A percentile compares a stretch with the other conserved stretches of the same genome.
These are phyloP conservation scores for Diplodia sapinea DNA, from an alignment of 2,329 filamentous ascomycete genomes.

Conservation along the genomic window DNA sequence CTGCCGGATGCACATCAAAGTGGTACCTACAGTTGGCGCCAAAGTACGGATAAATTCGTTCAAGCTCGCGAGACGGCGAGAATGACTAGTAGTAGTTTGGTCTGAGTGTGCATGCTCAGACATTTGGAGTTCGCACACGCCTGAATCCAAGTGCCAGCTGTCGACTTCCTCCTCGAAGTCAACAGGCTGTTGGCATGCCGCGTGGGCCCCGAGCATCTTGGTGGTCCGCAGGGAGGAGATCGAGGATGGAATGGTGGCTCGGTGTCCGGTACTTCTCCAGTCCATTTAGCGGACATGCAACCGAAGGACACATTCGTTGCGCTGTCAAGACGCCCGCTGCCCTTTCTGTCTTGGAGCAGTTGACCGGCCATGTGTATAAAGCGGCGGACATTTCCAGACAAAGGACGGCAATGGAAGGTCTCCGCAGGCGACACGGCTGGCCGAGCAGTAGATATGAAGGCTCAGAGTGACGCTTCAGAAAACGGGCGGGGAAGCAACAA, in stretches of 20 bases:
- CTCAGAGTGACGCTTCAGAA: neutral
- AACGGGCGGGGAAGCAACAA: neutral
- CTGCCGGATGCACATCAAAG: neutral
- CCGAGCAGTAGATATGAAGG: neutral
- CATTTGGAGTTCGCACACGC: neutral
- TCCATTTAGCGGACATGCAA: neutral
- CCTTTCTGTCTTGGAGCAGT: too few relatives aligned
- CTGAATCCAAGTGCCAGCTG: neutral
- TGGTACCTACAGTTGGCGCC: neutral
- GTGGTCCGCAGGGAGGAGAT: neutral
- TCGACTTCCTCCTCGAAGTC: neutral
- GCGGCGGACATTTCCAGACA: too few relatives aligned
- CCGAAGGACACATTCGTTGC: too few relatives aligned
- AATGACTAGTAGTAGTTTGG: neutral
- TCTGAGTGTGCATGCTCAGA: neutral
- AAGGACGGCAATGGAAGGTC: too few relatives aligned
- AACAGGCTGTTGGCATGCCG: neutral
- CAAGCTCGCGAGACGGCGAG: neutral
- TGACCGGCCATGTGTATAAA: neutral
- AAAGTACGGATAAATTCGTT: neutral
- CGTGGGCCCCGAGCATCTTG: neutral
- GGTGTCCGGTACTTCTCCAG: neutral
- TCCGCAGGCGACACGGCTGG: too few relatives aligned
- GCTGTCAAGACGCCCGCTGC: too few relatives aligned
- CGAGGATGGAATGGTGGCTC: neutral